phyloP scores from a whole-genome alignment of 2,329 filamentous ascomycete genomes.

The Fusarium decemcellulare region DNA sequence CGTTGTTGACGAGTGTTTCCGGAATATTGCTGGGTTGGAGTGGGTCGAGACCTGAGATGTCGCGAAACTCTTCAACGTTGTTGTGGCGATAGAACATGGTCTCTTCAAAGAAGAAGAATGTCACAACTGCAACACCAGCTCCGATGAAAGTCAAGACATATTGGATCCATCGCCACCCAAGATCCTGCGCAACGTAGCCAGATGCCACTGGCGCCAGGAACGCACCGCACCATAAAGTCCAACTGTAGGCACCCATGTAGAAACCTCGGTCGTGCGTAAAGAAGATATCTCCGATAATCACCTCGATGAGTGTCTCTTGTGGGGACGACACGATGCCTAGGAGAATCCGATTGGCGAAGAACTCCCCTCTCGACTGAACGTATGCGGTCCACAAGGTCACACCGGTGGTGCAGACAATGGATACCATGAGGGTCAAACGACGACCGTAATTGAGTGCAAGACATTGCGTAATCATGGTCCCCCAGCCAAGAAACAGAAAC shows the following conservation, averaged over 20 bases:
- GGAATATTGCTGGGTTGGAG: constrained; percentile 1
- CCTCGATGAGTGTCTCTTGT: constrained; percentile 42
- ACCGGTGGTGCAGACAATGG: constrained; percentile 29
- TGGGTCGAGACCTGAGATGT: constrained; percentile 5
- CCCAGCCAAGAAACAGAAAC: constrained; percentile 42
- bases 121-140: constrained; percentile 17
- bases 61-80: background rate
- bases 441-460: constrained; percentile 37
- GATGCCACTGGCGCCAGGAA: constrained; percentile 44
- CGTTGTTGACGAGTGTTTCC: background rate
- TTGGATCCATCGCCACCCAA: constrained; percentile 47
- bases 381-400: constrained; percentile 43
- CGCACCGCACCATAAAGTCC: constrained; percentile 44
- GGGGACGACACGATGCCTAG: constrained; percentile 42
- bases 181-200: constrained; percentile 37
- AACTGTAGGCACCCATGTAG: constrained; percentile 44
- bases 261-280: constrained; percentile 44
- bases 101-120: constrained; percentile 45
- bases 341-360: constrained; percentile 43
- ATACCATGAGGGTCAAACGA: constrained; percentile 32
- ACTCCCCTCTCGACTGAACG: constrained; percentile 39
- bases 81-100: constrained; percentile 41
- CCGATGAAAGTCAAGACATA: constrained; percentile 41
- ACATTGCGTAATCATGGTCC: constrained; percentile 42
- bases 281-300: constrained; percentile 41